Conservation (phyloP, 768 basidiomycete genomes). For the Panus rudis region DNA sequence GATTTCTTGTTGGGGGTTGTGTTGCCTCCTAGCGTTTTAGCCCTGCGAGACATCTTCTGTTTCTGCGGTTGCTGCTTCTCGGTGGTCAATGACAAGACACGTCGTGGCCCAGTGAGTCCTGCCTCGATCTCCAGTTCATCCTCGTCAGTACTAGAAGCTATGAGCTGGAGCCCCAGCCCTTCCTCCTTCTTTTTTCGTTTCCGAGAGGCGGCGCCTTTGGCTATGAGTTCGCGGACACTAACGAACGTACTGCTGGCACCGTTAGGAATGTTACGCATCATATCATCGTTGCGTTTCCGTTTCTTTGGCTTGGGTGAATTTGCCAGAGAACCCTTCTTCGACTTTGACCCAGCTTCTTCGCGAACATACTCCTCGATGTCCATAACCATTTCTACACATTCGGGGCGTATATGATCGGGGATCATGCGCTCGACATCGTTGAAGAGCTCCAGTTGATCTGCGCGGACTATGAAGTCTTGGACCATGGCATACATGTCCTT, state of each 20-base stretch:
- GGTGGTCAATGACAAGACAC: constrained; percentile 44
- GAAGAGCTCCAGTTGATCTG: constrained; percentile 85
- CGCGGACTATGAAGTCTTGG: constrained; percentile 79
- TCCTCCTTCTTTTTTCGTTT: constrained; percentile 26
- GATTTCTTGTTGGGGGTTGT: constrained; percentile 12
- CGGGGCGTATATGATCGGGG: constrained; percentile 69
- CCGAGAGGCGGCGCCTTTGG: constrained; percentile 45
- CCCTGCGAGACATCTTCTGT: constrained; percentile 32
- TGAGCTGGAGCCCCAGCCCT: no score
- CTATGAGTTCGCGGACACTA: constrained; percentile 53
- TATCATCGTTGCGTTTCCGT: constrained; percentile 64
- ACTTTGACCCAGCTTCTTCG: constrained; percentile 28
- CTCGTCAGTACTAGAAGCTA: no score
- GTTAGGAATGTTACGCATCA: constrained; percentile 62
- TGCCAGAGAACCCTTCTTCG: constrained; percentile 26
- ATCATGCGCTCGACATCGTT: constrained; percentile 86
- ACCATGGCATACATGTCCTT: constrained; percentile 82
- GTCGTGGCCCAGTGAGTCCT: constrained; percentile 41
- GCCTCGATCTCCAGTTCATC: constrained; percentile 56
- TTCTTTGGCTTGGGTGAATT: constrained; percentile 37
- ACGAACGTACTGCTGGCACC: constrained; percentile 73
- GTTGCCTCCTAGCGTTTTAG: constrained; percentile 28
- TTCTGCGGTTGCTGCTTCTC: constrained; percentile 21
- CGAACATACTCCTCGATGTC: constrained; percentile 68
- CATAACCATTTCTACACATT: constrained; percentile 75